Evolutionary conservation across 2,329 filamentous ascomycete genomes (phyloP).

Genomic region (Trichophyton simii): DNA sequence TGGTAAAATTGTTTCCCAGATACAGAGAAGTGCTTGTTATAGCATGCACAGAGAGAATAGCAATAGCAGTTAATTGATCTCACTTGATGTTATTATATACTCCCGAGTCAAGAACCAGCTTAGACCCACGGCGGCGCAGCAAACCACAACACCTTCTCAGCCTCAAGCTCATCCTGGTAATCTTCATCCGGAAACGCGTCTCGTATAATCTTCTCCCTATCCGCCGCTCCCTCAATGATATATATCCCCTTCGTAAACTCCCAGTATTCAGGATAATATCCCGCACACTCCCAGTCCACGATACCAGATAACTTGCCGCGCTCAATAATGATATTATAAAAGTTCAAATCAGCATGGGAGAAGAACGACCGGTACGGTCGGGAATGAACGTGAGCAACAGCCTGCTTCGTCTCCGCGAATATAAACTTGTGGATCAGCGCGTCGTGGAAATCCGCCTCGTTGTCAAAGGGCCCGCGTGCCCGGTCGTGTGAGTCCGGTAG

Average conservation of each 20-base stretch:
- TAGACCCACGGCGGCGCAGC: background rate
- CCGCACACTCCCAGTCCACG: constrained; percentile 30
- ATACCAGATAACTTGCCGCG: constrained; percentile 18
- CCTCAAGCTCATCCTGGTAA: background rate
- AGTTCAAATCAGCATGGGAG: constrained; percentile 22
- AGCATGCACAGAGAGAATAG: no score
- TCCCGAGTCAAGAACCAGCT: no score
- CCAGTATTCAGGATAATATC: constrained; percentile 32
- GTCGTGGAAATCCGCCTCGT: background rate
- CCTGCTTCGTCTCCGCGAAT: background rate
- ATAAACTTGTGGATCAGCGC: background rate
- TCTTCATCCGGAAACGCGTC: background rate
- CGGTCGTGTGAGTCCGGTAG: background rate
- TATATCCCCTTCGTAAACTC: constrained; percentile 20
- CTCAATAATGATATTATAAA: constrained; percentile 22
- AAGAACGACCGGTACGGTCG: constrained; percentile 11
- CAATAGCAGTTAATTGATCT: no score
- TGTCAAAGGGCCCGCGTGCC: background rate
- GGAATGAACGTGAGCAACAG: background rate
- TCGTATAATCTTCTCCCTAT: background rate
- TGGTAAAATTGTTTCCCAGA: no score
- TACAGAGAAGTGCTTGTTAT: no score
- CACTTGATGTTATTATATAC: no score
- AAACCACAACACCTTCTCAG: background rate
- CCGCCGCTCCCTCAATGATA: background rate